These are phyloP conservation scores for Penicillium atrosanguineum DNA, from an alignment of 495 filamentous ascomycete species.

Conservation along the genomic window DNA sequence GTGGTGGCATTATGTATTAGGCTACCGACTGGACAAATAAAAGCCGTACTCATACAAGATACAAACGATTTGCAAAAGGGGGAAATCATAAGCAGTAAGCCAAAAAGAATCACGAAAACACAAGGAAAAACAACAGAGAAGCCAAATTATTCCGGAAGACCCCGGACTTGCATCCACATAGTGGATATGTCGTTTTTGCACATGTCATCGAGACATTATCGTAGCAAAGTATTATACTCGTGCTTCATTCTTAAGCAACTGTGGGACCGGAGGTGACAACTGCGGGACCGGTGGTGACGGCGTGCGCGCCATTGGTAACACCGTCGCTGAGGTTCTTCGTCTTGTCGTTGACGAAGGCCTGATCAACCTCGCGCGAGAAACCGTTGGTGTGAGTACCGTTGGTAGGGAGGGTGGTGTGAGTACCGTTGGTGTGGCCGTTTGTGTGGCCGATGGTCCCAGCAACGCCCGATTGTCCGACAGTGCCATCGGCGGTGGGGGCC, in stretches of 20 bases:
- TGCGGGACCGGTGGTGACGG: constrained; percentile 23
- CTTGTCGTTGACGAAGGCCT: constrained; percentile 46
- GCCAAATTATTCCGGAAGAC: neutral
- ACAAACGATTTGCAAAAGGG: constrained; percentile 19
- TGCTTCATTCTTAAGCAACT: constrained; percentile 9
- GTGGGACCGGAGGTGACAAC: constrained; percentile 22
- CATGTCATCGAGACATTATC: constrained; percentile 5
- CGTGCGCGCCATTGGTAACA: constrained; percentile 11
- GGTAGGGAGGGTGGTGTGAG: no score
- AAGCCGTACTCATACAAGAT: constrained; percentile 23
- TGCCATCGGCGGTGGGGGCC: constrained; percentile 30
- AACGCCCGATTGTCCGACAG: constrained; percentile 13
- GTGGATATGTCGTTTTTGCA: neutral
- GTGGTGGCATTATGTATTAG: constrained; percentile 29
- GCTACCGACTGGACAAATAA: constrained; percentile 19
- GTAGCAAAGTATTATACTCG: neutral
- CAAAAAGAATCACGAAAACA: constrained; percentile 11
- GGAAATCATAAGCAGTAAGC: constrained; percentile 27
- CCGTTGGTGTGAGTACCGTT: constrained; percentile 19
- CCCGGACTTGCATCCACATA: neutral
- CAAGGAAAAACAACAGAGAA: constrained; percentile 3
- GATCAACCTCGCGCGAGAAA: constrained; percentile 55
- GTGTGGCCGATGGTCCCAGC: constrained; percentile 13
- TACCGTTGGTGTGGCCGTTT: constrained; percentile 13
- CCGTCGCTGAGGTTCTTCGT: constrained; percentile 13